Base-by-base conservation (phyloP, 2,329 filamentous ascomycete genomes). In the Boeremia exigua region DNA sequence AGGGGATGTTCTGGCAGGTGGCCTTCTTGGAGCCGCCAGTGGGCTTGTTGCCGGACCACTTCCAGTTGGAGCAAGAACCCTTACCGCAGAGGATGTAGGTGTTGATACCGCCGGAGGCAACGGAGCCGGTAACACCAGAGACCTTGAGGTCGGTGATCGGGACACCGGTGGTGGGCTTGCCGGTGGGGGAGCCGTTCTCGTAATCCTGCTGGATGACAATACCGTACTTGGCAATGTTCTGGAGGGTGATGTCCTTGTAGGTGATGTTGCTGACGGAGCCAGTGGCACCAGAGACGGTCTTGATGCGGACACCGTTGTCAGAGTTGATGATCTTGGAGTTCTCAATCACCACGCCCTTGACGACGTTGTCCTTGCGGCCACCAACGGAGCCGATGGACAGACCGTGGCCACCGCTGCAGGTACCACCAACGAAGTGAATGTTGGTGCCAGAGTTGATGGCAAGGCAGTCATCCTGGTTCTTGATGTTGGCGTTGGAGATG, bases 391-490 rank as follows among this genome's bases (percentile, higher is more conserved):
- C 84, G 62, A 88, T 85, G 52, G 81, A 83, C 15, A 88, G 74
- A 47, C 84, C 84, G 67, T 85, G 83, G n/a, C 82, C 81, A 19
- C 81, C 81, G 2, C 76, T 76, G 70, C 82, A 84, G 15, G 76
- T 75, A 19, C 77, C 76, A 36, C 75, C 75, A 6, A 52, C 56
- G 58, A 76, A 74, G 48, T 65, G 65, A 52, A 76, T 75, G 58
- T 75, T 64, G 19, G 75, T 79, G 51, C 84, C 83, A 2, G 81
- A 84, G 75, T 86, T 86, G 63, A 86, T 74, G 30, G 84, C 84
- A 10, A 86, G 71, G 63, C 84, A 86, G 65, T 86, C 84, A 57
- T 86, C 84, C 71, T 86, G 84, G 74, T 86, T 86, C 67, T 81
- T 77, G 50, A 86, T 76, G 50, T 74, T 78, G 25, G 82, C 81